Percentiles rank a stretch among this genome's conserved stretches.
Conservation (phyloP, 805 yeast species). For the Kodamaea kaohsiungensis region DNA sequence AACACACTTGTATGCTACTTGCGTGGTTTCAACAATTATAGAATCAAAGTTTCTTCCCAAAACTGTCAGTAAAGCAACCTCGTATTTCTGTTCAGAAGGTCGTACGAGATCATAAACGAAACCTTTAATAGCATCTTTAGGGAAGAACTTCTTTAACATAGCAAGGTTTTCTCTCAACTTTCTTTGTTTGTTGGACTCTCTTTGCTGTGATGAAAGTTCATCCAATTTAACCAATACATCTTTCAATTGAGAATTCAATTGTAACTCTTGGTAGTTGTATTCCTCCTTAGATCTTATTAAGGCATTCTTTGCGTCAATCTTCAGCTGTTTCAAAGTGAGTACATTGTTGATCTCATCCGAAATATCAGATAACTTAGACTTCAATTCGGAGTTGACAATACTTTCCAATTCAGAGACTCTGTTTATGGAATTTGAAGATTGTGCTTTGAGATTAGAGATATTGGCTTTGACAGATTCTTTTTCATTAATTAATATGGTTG, state of each 20-base stretch:
- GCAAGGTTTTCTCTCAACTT: conserved; percentile 72
- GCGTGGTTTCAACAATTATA: conserved; percentile 72
- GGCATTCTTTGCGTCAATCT: conserved; percentile 23
- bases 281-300: conserved; percentile 39
- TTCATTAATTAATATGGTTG: conserved; percentile 43
- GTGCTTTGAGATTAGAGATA: conserved; percentile 25
- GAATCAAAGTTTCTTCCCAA: conserved; percentile 82
- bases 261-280: conserved; percentile 49
- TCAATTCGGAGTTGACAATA: conserved; percentile 34
- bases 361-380: conserved; percentile 32
- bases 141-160: conserved; percentile 68
- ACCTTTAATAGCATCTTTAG: conserved; percentile 74
- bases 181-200: conserved; percentile 72
- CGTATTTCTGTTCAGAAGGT: conserved; percentile 73
- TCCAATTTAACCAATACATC: conserved; percentile 61
- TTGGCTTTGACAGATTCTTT: conserved; percentile 41
- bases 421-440: conserved; percentile 36
- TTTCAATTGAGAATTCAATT: conserved; percentile 62
- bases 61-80: conserved; percentile 70
- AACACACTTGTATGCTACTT: conserved; percentile 75
- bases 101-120: conserved; percentile 75
- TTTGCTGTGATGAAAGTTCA: conserved; percentile 71
- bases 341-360: conserved; percentile 32
- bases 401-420: conserved; percentile 43
- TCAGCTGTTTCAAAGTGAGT: conserved; percentile 28